These are phyloP conservation scores for Scheffersomyces segobiensis DNA, from an alignment of 1,139 yeast genomes.

Conservation along the genomic window DNA sequence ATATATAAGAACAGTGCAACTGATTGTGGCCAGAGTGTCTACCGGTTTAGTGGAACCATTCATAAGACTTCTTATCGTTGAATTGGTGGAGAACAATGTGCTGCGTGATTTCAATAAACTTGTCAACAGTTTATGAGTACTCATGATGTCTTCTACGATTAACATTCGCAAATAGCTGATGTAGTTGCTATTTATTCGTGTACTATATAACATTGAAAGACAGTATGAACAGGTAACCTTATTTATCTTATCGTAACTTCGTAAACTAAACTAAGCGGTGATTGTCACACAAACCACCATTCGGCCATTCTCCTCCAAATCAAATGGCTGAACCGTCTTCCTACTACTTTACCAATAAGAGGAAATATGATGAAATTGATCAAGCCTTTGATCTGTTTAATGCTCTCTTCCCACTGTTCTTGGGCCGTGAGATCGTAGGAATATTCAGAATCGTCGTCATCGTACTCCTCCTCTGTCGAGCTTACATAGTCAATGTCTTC, in stretches of 20 bases:
- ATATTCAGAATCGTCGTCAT: constrained; percentile 7
- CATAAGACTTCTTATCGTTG: constrained; percentile 28
- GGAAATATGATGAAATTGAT: constrained; percentile 65
- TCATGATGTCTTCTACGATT: constrained; percentile 1
- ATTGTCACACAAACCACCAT: constrained; percentile 25
- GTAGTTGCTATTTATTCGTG: neutral
- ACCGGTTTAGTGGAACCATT: constrained; percentile 44
- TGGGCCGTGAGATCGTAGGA: constrained; percentile 45
- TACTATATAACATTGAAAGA: neutral
- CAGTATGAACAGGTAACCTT: neutral
- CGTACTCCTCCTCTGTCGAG: constrained; percentile 10
- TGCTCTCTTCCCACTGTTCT: constrained; percentile 79
- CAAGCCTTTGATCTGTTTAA: constrained; percentile 59
- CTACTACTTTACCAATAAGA: constrained; percentile 67
- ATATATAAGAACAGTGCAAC: constrained; percentile 30
- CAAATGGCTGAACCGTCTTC: constrained; percentile 51
- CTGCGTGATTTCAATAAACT: constrained; percentile 32
- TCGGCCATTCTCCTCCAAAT: constrained; percentile 36
- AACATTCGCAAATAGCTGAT: neutral
- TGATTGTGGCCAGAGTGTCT: constrained; percentile 30
- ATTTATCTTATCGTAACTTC: neutral
- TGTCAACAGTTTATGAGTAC: constrained; percentile 21
- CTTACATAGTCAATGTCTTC: neutral
- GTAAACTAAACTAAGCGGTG: neutral
- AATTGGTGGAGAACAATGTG: constrained; percentile 32